Percentiles rank a stretch among this genome's conserved stretches.
Evolutionary conservation across 23 red algal genomes (phyloP).

Genomic region (Agarophyton chilense): DNA sequence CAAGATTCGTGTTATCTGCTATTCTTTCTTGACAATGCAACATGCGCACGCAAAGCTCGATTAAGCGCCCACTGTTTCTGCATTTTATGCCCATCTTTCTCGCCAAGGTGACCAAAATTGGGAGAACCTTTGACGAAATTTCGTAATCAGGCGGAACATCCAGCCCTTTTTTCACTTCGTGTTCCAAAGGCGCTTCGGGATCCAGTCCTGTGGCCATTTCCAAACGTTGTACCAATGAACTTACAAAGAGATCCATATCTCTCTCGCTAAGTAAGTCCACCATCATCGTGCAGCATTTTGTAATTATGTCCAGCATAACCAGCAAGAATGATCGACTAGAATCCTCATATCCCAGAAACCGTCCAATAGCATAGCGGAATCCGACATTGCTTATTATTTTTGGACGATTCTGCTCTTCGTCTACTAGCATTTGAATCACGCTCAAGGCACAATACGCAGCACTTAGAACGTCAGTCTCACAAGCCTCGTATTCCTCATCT

Average conservation of each 20-base stretch:
- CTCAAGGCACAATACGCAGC: slow-evolving; percentile 10
- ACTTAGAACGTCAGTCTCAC: background rate
- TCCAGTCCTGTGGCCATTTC: slow-evolving; percentile 23
- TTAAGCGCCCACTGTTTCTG: slow-evolving; percentile 9
- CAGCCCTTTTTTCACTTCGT: background rate
- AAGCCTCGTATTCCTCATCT: slow-evolving; percentile 2
- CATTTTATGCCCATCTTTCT: background rate
- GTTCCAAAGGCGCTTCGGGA: background rate
- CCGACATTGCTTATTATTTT: background rate
- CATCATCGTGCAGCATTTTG: slow-evolving; percentile 11
- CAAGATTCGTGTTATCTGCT: slow-evolving; percentile 7
- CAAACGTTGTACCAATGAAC: background rate
- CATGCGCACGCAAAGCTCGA: slow-evolving; percentile 14
- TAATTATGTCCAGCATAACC: slow-evolving; percentile 19
- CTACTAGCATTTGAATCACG: background rate
- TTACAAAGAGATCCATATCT: slow-evolving; percentile 6
- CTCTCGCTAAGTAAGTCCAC: background rate
- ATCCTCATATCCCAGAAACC: slow-evolving; percentile 1
- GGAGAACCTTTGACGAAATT: slow-evolving; percentile 20
- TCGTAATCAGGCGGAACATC: slow-evolving; percentile 10
- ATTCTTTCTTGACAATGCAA: slow-evolving; percentile 5
- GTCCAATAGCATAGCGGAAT: slow-evolving; percentile 5
- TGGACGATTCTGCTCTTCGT: slow-evolving; percentile 4
- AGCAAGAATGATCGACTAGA: slow-evolving; percentile 8
- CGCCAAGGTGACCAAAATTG: background rate